Percentiles rank a stretch among this genome's conserved stretches.
phyloP scores from a whole-genome alignment of 257 asterid genomes.

The Solanum lycopersicoides region DNA sequence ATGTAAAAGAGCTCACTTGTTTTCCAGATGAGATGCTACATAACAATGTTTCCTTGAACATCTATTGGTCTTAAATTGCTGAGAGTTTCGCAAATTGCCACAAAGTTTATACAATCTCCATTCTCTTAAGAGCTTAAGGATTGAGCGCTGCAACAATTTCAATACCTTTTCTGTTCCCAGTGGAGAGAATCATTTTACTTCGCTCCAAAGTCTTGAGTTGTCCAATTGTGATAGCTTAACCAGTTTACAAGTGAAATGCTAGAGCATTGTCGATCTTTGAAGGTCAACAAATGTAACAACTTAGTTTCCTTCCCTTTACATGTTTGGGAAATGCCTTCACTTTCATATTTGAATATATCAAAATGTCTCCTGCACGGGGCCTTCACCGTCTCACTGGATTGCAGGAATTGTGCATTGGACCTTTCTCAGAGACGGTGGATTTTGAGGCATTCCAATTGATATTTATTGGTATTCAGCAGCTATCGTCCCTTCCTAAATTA shows the following conservation, averaged over 20 bases:
- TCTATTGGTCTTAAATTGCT: background rate
- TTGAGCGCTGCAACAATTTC: background rate
- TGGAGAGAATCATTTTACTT: background rate
- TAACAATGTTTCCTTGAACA: background rate
- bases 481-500: background rate
- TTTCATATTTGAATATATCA: too few species aligned
- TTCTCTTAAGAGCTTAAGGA: background rate
- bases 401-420: background rate
- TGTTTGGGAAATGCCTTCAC: background rate
- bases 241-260: slow-evolving; percentile 1
- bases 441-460: background rate
- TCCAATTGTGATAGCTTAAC: background rate
- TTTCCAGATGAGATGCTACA: background rate
- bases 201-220: background rate
- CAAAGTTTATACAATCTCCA: background rate
- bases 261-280: background rate
- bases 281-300: accelerated
- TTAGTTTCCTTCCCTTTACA: background rate
- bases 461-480: too few species aligned
- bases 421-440: background rate
- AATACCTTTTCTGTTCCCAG: background rate
- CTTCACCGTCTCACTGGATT: background rate
- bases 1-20: background rate
- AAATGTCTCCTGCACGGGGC: too few species aligned
- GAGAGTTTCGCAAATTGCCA: slow-evolving; percentile 1